phyloP scores from a whole-genome alignment of 306 rosid genomes.

The Canavalia gladiata region DNA sequence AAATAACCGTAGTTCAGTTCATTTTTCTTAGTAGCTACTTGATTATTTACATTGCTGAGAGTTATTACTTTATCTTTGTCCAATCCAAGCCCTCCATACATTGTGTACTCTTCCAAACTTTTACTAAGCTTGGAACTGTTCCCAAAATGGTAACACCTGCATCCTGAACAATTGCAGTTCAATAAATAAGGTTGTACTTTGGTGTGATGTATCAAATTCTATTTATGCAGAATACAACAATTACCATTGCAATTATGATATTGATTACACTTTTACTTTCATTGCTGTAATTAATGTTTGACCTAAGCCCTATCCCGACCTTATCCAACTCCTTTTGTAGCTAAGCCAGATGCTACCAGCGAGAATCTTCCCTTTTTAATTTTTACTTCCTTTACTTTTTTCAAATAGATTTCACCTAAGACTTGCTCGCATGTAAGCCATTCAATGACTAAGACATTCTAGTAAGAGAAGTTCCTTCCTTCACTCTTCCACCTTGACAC shows the following conservation, averaged over 20 bases:
- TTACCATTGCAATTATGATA: slow-evolving; percentile 13
- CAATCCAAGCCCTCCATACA: slow-evolving; percentile 91
- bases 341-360: background rate
- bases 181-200: slow-evolving; percentile 21
- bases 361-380: background rate
- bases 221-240: background rate
- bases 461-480: background rate
- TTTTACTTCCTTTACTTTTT: background rate
- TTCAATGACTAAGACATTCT: background rate
- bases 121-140: slow-evolving; percentile 93
- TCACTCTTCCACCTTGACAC: background rate
- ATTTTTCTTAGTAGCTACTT: slow-evolving; percentile 33
- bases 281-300: background rate
- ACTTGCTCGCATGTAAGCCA: background rate
- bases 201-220: slow-evolving; percentile 12
- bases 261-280: background rate
- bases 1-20: slow-evolving; percentile 43
- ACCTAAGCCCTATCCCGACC: background rate
- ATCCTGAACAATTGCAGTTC: slow-evolving; percentile 65
- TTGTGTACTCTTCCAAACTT: slow-evolving; percentile 80
- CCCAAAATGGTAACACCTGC: slow-evolving; percentile 89
- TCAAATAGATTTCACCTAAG: slow-evolving; percentile 2
- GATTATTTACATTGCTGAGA: slow-evolving; percentile 15
- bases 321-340: slow-evolving; percentile 4
- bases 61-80: slow-evolving; percentile 81